Percentiles rank a stretch among this genome's conserved stretches.
Evolutionary conservation across 352 stramenopile species (phyloP).

Genomic region (Pythium biforme): DNA sequence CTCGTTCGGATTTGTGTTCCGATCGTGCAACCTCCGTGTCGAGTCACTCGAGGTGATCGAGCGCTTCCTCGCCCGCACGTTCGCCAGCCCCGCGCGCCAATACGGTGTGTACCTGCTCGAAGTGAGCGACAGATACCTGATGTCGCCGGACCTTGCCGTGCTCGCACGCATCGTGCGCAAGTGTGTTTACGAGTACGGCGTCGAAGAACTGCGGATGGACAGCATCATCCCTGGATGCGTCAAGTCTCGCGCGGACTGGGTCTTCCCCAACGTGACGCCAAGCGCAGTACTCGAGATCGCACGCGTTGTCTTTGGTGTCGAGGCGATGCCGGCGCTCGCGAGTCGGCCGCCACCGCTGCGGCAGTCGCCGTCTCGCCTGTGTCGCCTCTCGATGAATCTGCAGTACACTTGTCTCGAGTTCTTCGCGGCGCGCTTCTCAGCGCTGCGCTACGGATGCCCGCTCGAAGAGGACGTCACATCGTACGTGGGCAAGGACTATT

Average conservation of each 20-base stretch:
- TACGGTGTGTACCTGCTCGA: neutral
- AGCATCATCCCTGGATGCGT: neutral
- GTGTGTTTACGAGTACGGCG: neutral
- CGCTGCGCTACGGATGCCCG: conserved; percentile 9
- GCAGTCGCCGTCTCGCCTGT: neutral
- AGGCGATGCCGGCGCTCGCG: neutral
- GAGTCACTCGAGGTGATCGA: conserved; percentile 4
- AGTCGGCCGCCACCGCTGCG: neutral
- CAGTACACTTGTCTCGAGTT: neutral
- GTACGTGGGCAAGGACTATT: neutral
- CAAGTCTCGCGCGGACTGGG: neutral
- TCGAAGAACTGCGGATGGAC: neutral
- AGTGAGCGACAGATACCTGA: neutral
- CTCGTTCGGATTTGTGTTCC: conserved; percentile 11
- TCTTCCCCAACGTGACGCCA: neutral
- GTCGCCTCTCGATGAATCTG: neutral
- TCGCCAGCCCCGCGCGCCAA: neutral
- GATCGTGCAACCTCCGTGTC: neutral
- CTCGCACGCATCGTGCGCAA: neutral
- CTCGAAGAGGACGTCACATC: conserved; percentile 4
- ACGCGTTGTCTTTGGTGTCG: neutral
- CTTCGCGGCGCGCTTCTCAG: conserved; percentile 9
- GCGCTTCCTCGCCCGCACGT: conserved; percentile 6
- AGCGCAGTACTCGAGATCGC: neutral
- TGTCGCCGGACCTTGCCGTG: neutral